These are phyloP conservation scores for Septoria petroselini DNA, from an alignment of 2,329 filamentous ascomycete genomes.

Conservation along the genomic window DNA sequence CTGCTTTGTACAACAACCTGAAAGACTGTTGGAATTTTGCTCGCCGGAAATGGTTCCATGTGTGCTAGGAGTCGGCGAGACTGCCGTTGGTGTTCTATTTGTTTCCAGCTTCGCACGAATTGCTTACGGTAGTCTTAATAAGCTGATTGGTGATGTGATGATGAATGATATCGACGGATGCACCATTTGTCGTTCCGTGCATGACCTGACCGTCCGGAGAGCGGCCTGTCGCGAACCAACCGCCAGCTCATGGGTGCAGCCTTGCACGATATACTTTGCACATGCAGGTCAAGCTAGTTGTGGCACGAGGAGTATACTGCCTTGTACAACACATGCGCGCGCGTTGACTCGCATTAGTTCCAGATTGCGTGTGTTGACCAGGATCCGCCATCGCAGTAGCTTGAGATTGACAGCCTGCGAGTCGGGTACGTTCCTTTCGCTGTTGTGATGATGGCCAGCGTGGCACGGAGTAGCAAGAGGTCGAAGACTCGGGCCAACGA, in stretches of 20 bases:
- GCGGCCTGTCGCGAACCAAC: too few species aligned
- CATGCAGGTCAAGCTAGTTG: slow-evolving; percentile 5
- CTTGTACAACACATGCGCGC: slow-evolving; percentile 6
- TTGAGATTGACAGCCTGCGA: slow-evolving; percentile 3
- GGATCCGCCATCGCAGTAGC: slow-evolving; percentile 11
- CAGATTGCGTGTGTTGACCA: slow-evolving; percentile 10
- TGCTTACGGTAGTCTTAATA: too few species aligned
- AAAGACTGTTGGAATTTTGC: too few species aligned
- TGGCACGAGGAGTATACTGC: slow-evolving; percentile 15
- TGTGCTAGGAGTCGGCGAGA: too few species aligned
- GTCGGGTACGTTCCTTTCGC: neutral
- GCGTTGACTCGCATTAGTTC: slow-evolving; percentile 17
- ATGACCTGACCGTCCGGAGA: neutral
- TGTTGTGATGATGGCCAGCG: neutral
- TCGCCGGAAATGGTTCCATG: too few species aligned
- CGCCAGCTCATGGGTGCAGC: slow-evolving; percentile 5
- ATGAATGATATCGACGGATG: neutral
- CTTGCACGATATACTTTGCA: slow-evolving; percentile 13
- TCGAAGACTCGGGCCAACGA: too few species aligned
- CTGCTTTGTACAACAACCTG: too few species aligned
- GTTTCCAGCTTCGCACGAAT: too few species aligned
- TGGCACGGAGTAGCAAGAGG: too few species aligned
- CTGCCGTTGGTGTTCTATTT: too few species aligned
- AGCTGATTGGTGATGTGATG: neutral
- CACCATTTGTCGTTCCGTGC: neutral